Evolutionary conservation across 306 rosid species (phyloP), one percentile per base, ranked within the genome.

Genomic region (Prunus mira): DNA sequence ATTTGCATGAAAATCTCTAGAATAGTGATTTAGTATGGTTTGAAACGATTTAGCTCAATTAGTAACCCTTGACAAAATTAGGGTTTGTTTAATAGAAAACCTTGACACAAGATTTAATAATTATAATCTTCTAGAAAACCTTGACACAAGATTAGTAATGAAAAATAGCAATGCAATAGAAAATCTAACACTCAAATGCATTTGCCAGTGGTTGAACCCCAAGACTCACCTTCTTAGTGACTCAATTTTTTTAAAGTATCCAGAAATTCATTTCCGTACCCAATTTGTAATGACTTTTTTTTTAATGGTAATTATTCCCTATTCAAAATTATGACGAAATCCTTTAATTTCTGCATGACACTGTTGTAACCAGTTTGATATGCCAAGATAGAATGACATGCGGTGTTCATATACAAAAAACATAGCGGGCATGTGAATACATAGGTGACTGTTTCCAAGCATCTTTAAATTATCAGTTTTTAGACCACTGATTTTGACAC

Each of bases 401-500:
- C 22, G 2, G n/a, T 1, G 14, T 46, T 12, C 58, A 4, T 68
- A 8, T 14, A 55, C 58, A 1, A 13, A 45, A 69, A 41, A 24
- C 1, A 52, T 30, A 79, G 52, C 43, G 10, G 67, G 38, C 67
- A 54, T 38, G 45, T 17, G 3, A 54, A 55, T 57, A 50, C 50
- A 46, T 41, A 0, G 47, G 62, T 30, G 27, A 15, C 12, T 47
- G 10, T 51, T 55, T 28, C 19, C 5, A 45, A 58, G 22, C 17
- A 57, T 58, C 19, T n/a, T 61, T 49, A 34, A 50, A 19, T 28
- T 52, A 28, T 12, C 51, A 71, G 38, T 41, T 34, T 64, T 62
- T 28, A 41, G 51, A 10, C 49, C 65, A 55, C 28, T 51, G 66
- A 56, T 72, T 82, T 71, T 77, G 12, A 32, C 67, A 70, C 64